phyloP scores from a whole-genome alignment of 306 rosid species.

The Senna tora region DNA sequence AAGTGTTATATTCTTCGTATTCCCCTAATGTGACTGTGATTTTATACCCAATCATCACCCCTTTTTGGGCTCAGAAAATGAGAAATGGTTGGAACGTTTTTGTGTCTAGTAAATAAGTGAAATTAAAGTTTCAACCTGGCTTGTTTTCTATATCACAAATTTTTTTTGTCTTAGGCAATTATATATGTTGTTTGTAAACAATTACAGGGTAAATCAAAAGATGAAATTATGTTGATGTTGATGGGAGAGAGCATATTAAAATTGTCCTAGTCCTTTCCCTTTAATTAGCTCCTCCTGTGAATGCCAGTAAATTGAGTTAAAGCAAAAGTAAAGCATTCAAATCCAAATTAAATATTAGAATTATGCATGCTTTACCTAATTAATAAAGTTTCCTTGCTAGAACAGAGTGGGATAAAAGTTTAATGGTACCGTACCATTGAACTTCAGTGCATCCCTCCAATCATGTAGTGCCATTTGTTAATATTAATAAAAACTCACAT shows the following conservation, averaged over 20 bases:
- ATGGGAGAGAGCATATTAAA: neutral
- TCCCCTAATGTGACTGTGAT: constrained; percentile 42
- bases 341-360: neutral
- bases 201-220: neutral
- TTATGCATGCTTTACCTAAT: constrained; percentile 19
- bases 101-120: neutral
- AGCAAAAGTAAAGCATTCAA: neutral
- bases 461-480: too few relatives aligned
- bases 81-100: neutral
- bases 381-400: constrained; percentile 30
- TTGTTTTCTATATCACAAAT: neutral
- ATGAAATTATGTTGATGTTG: neutral
- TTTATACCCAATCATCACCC: constrained; percentile 47
- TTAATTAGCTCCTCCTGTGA: neutral
- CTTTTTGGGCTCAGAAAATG: constrained; percentile 5
- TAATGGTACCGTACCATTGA: too few relatives aligned
- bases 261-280: neutral
- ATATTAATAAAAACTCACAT: too few relatives aligned
- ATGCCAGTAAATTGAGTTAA: constrained; percentile 16
- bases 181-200: neutral
- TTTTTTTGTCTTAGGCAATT: too few relatives aligned
- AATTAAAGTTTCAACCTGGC: neutral
- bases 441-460: too few relatives aligned
- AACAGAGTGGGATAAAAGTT: constrained; percentile 45
- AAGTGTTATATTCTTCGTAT: constrained; percentile 37